These are phyloP conservation scores for Aureobasidium sp. DNA, from an alignment of 2,329 filamentous ascomycete genomes.

Conservation along the genomic window DNA sequence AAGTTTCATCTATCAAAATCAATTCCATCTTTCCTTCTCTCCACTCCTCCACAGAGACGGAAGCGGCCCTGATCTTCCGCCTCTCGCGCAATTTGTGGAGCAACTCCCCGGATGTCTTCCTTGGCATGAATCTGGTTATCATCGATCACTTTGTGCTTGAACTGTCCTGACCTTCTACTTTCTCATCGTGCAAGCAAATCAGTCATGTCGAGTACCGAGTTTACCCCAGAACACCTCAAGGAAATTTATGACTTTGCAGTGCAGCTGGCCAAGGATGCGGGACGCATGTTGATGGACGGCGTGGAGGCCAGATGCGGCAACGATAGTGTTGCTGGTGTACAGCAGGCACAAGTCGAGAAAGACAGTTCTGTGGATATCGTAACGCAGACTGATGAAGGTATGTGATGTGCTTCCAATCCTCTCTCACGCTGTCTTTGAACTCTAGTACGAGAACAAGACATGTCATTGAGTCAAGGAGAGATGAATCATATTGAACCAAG, in stretches of 20 bases:
- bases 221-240: conserved; percentile 43
- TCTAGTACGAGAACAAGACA: not conserved
- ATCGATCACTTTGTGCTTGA: not conserved
- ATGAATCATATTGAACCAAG: not conserved
- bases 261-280: conserved; percentile 63
- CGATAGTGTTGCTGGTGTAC: conserved; percentile 30
- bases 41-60: not conserved
- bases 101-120: not conserved
- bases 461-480: not conserved
- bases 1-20: not conserved
- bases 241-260: conserved; percentile 65
- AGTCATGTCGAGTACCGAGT: conserved; percentile 9
- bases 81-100: not conserved
- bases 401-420: conserved; percentile 15
- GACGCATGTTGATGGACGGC: conserved; percentile 58
- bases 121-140: not conserved
- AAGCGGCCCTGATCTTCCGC: conserved; percentile 3
- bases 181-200: not conserved
- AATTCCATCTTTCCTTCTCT: not conserved
- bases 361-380: conserved; percentile 71
- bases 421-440: not conserved
- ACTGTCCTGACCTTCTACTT: not conserved
- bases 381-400: conserved; percentile 68
- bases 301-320: conserved; percentile 49
- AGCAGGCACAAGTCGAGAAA: conserved; percentile 51